Conservation (phyloP, 2,329 filamentous ascomycete species). For the Biscogniauxia mediterranea region DNA sequence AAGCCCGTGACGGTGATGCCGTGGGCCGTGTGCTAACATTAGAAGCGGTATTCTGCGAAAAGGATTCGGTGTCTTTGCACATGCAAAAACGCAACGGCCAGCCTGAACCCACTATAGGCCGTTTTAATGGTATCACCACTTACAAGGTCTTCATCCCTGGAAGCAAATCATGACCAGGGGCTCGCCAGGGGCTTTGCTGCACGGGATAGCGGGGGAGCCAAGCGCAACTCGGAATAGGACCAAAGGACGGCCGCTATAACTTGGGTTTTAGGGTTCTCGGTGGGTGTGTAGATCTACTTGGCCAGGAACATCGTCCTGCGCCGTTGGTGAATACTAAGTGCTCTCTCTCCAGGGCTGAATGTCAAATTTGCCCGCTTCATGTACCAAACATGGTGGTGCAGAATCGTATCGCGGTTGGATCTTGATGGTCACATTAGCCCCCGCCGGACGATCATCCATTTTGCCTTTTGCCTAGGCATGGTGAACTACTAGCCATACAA, state of each 20-base stretch:
- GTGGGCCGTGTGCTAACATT: conserved; percentile 28
- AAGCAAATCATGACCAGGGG: conserved; percentile 1
- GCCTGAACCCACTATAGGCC: not conserved
- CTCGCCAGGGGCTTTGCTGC: not conserved
- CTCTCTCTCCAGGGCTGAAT: not conserved
- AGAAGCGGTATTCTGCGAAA: conserved; percentile 23
- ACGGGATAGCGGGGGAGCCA: not conserved
- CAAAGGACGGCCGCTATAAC: not conserved
- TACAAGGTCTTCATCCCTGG: conserved; percentile 2
- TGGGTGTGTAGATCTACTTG: not conserved
- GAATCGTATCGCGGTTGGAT: conserved; percentile 12
- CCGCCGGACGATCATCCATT: conserved; percentile 7
- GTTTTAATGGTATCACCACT: not conserved
- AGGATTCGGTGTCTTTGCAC: conserved; percentile 19
- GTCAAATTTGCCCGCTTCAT: not conserved
- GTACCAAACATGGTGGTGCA: not conserved
- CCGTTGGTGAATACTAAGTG: not conserved
- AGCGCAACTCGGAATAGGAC: not conserved
- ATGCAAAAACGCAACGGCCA: not conserved
- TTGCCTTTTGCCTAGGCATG: conserved; percentile 11
- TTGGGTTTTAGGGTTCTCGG: not conserved
- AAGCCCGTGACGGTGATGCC: conserved; percentile 24
- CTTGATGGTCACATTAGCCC: conserved; percentile 8
- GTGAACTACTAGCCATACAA: conserved; percentile 20
- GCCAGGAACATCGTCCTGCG: too few species aligned